phyloP scores from a whole-genome alignment of 2,329 filamentous ascomycete species.

The Xylaria sp. region DNA sequence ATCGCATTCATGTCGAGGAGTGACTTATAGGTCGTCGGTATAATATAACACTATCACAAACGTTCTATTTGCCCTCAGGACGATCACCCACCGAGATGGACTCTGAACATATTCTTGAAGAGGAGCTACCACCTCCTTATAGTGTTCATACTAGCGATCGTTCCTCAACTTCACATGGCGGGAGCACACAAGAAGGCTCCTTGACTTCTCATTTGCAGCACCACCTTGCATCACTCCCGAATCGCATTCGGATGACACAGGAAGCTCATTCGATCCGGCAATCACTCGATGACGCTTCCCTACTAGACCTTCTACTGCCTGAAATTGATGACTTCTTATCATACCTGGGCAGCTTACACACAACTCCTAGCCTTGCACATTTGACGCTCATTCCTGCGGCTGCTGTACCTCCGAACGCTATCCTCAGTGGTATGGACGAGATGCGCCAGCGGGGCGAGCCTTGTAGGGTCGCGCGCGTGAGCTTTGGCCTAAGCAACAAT shows the following conservation, averaged over 20 bases:
- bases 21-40: not conserved
- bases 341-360: constrained; percentile 51
- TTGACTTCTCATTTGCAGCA: constrained; percentile 45
- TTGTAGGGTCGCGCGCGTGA: constrained; percentile 43
- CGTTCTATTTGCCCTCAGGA: not conserved
- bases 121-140: constrained; percentile 46
- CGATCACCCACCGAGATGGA: constrained; percentile 23
- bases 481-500: constrained; percentile 23
- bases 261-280: constrained; percentile 51
- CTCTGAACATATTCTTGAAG: constrained; percentile 16
- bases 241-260: constrained; percentile 53
- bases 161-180: constrained; percentile 14
- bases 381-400: constrained; percentile 59
- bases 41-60: not conserved
- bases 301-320: constrained; percentile 56
- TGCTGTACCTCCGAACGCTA: constrained; percentile 51
- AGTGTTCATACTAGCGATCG: constrained; percentile 26
- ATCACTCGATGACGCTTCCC: constrained; percentile 53
- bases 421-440: constrained; percentile 47
- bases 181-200: constrained; percentile 31
- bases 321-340: constrained; percentile 57
- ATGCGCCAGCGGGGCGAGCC: constrained; percentile 47
- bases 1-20: not conserved
- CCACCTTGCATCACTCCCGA: constrained; percentile 54
- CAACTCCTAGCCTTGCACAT: constrained; percentile 53